Conservation (phyloP, 306 rosid species). For the Rosa persica region DNA sequence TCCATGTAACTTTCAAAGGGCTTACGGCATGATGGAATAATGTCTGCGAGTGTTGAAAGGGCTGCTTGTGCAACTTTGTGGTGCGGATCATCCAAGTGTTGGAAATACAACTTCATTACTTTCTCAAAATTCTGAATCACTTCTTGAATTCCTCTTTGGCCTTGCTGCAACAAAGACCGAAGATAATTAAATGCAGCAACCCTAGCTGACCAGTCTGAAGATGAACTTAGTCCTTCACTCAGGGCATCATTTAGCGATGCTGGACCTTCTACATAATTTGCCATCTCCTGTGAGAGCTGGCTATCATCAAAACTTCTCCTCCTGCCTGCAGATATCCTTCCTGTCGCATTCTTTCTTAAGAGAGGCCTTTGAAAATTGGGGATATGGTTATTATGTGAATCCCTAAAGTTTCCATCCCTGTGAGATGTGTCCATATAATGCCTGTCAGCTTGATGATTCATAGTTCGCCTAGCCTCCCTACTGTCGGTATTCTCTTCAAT, state of each 20-base stretch:
- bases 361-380: constrained; percentile 99
- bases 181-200: constrained; percentile 94
- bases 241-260: constrained; percentile 89
- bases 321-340: constrained; percentile 71
- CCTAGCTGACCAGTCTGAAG: constrained; percentile 97
- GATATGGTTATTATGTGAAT: constrained; percentile 62
- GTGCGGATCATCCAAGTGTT: constrained; percentile 98
- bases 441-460: constrained; percentile 60
- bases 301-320: constrained; percentile 95
- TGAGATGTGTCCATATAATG: constrained; percentile 60
- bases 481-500: constrained; percentile 54
- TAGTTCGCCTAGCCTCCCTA: constrained; percentile 67
- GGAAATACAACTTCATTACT: constrained; percentile 98
- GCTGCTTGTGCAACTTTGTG: constrained; percentile 99
- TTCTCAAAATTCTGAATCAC: constrained; percentile 90
- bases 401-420: constrained; percentile 76
- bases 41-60: constrained; percentile 88
- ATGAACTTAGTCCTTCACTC: constrained; percentile 84
- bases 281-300: constrained; percentile 69
- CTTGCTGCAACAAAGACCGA: constrained; percentile 82
- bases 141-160: constrained; percentile 89
- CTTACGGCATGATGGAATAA: constrained; percentile 85
- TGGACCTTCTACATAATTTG: constrained; percentile 73
- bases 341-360: constrained; percentile 73
- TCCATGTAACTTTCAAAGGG: constrained; percentile 96